A percentile compares a stretch with the other conserved stretches of the same genome.
Evolutionary conservation across 768 basidiomycete genomes (phyloP).

Genomic region (Suillus subluteus): DNA sequence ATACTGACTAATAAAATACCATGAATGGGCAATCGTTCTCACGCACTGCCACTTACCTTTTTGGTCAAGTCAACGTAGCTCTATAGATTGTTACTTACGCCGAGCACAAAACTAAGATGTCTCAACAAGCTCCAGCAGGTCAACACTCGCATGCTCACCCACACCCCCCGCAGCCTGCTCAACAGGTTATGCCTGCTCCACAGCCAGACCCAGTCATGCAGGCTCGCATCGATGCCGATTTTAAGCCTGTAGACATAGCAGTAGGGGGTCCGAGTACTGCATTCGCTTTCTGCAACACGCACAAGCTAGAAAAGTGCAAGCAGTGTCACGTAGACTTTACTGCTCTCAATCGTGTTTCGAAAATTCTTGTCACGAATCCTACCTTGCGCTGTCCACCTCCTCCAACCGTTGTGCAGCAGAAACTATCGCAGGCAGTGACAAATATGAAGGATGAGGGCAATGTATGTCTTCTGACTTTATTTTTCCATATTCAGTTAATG

Average conservation of each 20-base stretch:
- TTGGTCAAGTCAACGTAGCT: constrained; percentile 1
- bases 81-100: background rate
- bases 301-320: constrained; percentile 75
- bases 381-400: constrained; percentile 81
- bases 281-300: constrained; percentile 62
- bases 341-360: constrained; percentile 75
- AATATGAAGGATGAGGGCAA: constrained; percentile 94
- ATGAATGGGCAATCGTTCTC: constrained; percentile 13
- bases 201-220: constrained; percentile 73
- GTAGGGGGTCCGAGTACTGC: constrained; percentile 57
- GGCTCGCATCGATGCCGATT: constrained; percentile 77
- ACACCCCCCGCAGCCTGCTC: constrained; percentile 33
- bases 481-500: constrained; percentile 20
- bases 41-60: constrained; percentile 11
- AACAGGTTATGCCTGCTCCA: constrained; percentile 47
- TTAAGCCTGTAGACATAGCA: constrained; percentile 56
- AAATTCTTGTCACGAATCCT: constrained; percentile 69
- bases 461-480: constrained; percentile 43
- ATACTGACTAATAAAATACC: constrained; percentile 27
- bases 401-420: constrained; percentile 72
- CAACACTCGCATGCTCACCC: constrained; percentile 45
- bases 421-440: constrained; percentile 73
- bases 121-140: constrained; percentile 61
- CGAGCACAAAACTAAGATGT: constrained; percentile 46
- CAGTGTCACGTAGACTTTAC: constrained; percentile 76